A percentile compares a stretch with the other conserved stretches of the same genome.
These are phyloP conservation scores for Annulohypoxylon maeteangense DNA, from an alignment of 495 filamentous ascomycete species.

Conservation along the genomic window DNA sequence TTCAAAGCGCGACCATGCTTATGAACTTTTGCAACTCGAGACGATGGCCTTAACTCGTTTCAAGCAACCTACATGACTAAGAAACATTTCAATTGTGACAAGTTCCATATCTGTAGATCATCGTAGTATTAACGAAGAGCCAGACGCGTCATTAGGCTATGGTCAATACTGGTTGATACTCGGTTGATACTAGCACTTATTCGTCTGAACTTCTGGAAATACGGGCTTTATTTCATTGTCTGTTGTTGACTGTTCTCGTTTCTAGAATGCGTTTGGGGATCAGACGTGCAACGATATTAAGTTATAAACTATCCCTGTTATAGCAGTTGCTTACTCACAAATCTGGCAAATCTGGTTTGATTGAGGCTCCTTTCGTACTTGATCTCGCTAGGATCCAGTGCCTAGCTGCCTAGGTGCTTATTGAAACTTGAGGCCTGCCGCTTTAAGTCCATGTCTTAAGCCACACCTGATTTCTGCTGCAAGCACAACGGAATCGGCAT, in stretches of 20 bases:
- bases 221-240: background rate
- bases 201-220: conserved; percentile 1
- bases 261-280: background rate
- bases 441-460: background rate
- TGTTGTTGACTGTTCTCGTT: background rate
- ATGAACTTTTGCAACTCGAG: background rate
- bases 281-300: conserved; percentile 12
- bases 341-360: background rate
- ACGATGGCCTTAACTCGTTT: conserved; percentile 11
- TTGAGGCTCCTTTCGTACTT: conserved; percentile 12
- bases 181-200: background rate
- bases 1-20: background rate
- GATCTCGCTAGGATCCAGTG: conserved; percentile 8
- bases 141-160: background rate
- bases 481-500: no score
- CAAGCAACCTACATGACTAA: conserved; percentile 16
- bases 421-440: conserved; percentile 33
- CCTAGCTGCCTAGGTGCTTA: no score
- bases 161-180: conserved; percentile 5
- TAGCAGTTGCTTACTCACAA: conserved; percentile 5
- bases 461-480: no score
- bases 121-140: conserved; percentile 1
- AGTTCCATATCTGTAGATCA: background rate
- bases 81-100: conserved; percentile 25
- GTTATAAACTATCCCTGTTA: background rate